Conservation (phyloP, 495 filamentous ascomycete species). For the Tuber umbilicatum region DNA sequence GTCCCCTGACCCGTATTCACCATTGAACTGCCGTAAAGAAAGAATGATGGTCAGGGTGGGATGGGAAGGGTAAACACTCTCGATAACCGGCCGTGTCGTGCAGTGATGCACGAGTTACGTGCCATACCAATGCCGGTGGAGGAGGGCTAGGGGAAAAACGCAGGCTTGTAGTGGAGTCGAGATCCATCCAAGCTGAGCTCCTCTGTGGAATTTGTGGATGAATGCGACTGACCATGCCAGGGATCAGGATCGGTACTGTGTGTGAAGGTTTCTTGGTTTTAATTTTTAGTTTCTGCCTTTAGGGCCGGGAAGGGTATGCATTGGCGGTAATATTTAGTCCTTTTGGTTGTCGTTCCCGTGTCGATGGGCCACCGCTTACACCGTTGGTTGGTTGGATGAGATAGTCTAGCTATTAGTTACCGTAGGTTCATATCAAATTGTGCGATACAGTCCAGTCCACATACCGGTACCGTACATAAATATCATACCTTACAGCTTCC, state of each 20-base stretch:
- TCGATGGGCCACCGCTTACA: not conserved
- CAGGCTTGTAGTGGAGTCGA: not conserved
- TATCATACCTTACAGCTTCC: not conserved
- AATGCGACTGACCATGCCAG: constrained; percentile 1
- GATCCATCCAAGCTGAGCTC: constrained; percentile 4
- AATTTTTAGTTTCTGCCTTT: not conserved
- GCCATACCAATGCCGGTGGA: not conserved
- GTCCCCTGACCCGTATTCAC: not conserved
- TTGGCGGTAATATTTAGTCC: not conserved
- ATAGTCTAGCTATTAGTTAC: not conserved
- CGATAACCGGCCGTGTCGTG: not conserved
- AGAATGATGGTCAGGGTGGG: not conserved
- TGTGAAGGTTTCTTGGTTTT: constrained; percentile 4
- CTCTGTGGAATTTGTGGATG: not conserved
- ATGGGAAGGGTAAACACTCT: not conserved
- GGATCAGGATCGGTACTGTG: constrained; percentile 3
- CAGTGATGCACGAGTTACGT: not conserved
- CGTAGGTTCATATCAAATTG: not conserved
- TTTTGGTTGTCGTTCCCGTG: not conserved
- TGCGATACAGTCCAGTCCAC: not conserved
- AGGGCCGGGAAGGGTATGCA: constrained; percentile 3
- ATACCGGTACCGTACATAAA: constrained; percentile 1
- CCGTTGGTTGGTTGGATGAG: not conserved
- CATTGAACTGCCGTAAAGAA: not conserved
- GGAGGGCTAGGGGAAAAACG: not conserved